Conservation (phyloP, 495 filamentous ascomycete species). For the Talaromyces liani region DNA sequence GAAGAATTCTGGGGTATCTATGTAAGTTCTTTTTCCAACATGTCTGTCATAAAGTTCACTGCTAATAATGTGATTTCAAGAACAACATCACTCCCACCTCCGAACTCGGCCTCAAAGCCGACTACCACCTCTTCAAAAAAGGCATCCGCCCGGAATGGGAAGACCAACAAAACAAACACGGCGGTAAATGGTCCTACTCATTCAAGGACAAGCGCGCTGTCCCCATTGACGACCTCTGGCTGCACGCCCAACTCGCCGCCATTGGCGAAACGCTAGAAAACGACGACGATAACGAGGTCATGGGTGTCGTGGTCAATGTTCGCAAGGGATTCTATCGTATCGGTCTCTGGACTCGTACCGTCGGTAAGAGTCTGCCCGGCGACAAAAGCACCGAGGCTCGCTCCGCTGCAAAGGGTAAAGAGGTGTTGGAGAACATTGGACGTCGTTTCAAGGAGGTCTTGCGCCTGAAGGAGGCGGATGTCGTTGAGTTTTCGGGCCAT, state of each 20-base stretch:
- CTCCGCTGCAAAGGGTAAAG: constrained; percentile 70
- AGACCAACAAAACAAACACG: constrained; percentile 95
- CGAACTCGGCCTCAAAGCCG: constrained; percentile 91
- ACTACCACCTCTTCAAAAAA: constrained; percentile 99
- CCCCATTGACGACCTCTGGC: constrained; percentile 92
- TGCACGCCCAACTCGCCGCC: constrained; percentile 90
- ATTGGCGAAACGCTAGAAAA: constrained; percentile 98
- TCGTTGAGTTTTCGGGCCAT: constrained; percentile 92
- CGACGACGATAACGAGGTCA: constrained; percentile 85
- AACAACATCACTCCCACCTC: constrained; percentile 98
- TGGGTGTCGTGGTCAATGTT: constrained; percentile 99
- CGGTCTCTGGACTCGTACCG: constrained; percentile 85
- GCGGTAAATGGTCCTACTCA: constrained; percentile 95
- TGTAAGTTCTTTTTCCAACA: constrained; percentile 47
- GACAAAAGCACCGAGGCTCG: constrained; percentile 66
- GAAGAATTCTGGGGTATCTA: constrained; percentile 99
- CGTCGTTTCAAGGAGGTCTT: constrained; percentile 85
- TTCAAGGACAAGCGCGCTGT: constrained; percentile 91
- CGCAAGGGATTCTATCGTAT: constrained; percentile 97
- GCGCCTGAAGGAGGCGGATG: constrained; percentile 63
- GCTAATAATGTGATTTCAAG: constrained; percentile 34
- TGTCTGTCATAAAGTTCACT: not conserved
- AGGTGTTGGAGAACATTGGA: constrained; percentile 75
- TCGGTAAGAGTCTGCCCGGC: constrained; percentile 70
- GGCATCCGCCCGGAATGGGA: constrained; percentile 98